Evolutionary conservation across 2,329 filamentous ascomycete species (phyloP).

Genomic region (Arthrocladium fulminans): DNA sequence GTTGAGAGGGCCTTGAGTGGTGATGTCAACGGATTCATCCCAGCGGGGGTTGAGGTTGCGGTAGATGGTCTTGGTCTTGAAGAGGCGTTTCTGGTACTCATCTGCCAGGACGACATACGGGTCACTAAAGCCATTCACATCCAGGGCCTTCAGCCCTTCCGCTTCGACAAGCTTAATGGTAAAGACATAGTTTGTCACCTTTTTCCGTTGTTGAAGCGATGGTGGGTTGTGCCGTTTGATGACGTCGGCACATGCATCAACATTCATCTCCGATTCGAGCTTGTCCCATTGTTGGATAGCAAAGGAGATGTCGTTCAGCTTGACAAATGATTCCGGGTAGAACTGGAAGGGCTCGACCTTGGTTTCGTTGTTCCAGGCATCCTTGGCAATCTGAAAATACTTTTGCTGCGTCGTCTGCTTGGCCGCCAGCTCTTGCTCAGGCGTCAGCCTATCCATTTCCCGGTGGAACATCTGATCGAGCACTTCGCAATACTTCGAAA

Average conservation of each 20-base stretch:
- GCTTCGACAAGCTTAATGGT: slow-evolving; percentile 98
- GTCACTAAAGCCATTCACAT: slow-evolving; percentile 87
- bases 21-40: slow-evolving; percentile 96
- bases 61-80: slow-evolving; percentile 88
- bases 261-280: slow-evolving; percentile 80
- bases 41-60: slow-evolving; percentile 86
- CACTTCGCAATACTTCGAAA: slow-evolving; percentile 84
- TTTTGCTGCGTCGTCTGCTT: slow-evolving; percentile 80
- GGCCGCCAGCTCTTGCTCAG: slow-evolving; percentile 71
- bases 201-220: slow-evolving; percentile 56
- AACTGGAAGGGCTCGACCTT: slow-evolving; percentile 96
- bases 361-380: slow-evolving; percentile 84
- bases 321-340: slow-evolving; percentile 74
- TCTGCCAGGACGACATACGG: slow-evolving; percentile 95
- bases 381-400: slow-evolving; percentile 86
- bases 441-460: slow-evolving; percentile 88
- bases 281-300: slow-evolving; percentile 87
- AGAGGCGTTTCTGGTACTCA: slow-evolving; percentile 92
- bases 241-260: slow-evolving; percentile 78
- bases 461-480: slow-evolving; percentile 75
- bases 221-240: slow-evolving; percentile 67
- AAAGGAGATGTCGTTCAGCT: slow-evolving; percentile 95
- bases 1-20: slow-evolving; percentile 81
- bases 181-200: slow-evolving; percentile 85
- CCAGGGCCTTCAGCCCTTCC: slow-evolving; percentile 95